Evolutionary conservation across 1,139 yeast genomes (phyloP).

Genomic region (Pichia sp.): DNA sequence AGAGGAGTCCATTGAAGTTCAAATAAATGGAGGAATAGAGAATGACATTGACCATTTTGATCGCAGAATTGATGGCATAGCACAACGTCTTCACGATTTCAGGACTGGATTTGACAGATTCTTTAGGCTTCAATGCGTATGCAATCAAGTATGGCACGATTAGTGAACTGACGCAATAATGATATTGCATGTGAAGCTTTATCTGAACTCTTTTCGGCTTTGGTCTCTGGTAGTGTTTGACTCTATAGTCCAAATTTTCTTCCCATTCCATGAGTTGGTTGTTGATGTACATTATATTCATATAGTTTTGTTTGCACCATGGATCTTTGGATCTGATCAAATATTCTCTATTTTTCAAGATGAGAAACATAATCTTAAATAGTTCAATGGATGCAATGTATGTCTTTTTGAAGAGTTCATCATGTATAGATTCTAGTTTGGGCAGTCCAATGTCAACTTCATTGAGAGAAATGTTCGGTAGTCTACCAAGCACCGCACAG

Average conservation of each 20-base stretch:
- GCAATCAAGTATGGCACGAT: constrained; percentile 29
- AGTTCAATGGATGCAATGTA: constrained; percentile 24
- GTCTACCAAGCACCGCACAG: constrained; percentile 30
- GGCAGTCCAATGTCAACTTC: constrained; percentile 27
- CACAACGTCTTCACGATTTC: constrained; percentile 26
- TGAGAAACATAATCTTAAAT: constrained; percentile 25
- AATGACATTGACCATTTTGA: constrained; percentile 24
- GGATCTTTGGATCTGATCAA: constrained; percentile 24
- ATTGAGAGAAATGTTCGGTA: constrained; percentile 27
- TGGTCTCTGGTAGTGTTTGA: constrained; percentile 10
- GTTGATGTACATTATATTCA: constrained; percentile 25
- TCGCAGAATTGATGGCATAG: constrained; percentile 27
- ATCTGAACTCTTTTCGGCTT: constrained; percentile 25
- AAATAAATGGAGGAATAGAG: constrained; percentile 17
- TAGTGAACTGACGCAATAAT: constrained; percentile 27
- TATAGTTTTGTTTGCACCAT: constrained; percentile 26
- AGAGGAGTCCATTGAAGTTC: constrained; percentile 28
- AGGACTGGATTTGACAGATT: constrained; percentile 22
- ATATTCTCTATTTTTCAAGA: constrained; percentile 26
- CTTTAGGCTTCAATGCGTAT: constrained; percentile 20
- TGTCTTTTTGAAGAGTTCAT: constrained; percentile 21
- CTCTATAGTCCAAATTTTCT: constrained; percentile 13
- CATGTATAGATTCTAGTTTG: constrained; percentile 13
- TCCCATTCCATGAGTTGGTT: constrained; percentile 22
- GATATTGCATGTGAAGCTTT: constrained; percentile 27